Base-by-base conservation (phyloP, 331 rosid genomes). In the Saraca asoca region DNA sequence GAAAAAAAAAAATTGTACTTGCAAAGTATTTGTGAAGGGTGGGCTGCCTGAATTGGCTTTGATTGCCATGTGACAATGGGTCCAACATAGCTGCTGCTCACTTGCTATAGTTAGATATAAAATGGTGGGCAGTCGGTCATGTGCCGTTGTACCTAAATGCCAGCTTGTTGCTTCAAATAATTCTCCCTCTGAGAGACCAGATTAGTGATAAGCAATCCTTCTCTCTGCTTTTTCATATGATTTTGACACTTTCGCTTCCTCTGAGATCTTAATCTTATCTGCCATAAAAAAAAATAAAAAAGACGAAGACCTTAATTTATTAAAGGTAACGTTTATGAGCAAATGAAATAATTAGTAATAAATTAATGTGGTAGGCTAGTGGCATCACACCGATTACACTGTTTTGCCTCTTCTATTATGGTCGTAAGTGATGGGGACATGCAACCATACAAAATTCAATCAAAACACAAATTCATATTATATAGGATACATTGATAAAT, bases 61-160 rank as follows among this genome's bases (percentile, higher is more conserved):
- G 58, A 54, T n/a, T 69, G 46, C 80, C 92, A 83, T 79, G 85
- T 79, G 89, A 74, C 29, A 53, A 29, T 58, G 87, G 87, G 72
- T 80, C 87, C 88, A 83, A 84, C 81, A 7, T 54, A 14, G 9
- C 48, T 58, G 39, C 42, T 29, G 38, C 31, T 1, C 31, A 63
- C 62, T 52, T 14, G 65, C 20, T 44, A 70, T 65, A 15, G 38
- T 12, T 49, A 43, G 20, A 44, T 75, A 58, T 71, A 60, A 18
- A 75, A 69, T 48, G 76, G 82, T 82, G 75, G 85, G 18, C 37
- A 45, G 79, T 82, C 37, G 39, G 79, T 82, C 82, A 57, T 72
- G 63, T 78, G 91, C 75, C 75, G 77, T 59, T 78, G 74, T 45
- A 82, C 88, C 91, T 78, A 69, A 78, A 57, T 51, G 58, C 17